phyloP scores from a whole-genome alignment of 768 basidiomycete genomes.

The Boletellus ananiceps region DNA sequence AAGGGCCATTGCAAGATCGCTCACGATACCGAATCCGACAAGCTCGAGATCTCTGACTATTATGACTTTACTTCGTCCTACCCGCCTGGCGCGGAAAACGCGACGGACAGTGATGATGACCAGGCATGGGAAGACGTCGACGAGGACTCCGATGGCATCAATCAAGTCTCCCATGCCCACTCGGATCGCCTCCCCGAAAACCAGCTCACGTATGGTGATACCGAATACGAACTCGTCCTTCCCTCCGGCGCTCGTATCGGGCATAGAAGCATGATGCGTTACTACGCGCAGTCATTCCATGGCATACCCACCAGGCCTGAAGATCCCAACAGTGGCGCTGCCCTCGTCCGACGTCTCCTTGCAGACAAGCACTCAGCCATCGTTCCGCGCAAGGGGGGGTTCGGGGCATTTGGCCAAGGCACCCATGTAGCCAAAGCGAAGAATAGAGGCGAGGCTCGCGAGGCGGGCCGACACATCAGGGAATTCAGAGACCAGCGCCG shows the following conservation, averaged over 20 bases:
- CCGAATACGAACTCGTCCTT: slow-evolving; percentile 82
- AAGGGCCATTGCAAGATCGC: slow-evolving; percentile 96
- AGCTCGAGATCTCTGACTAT: slow-evolving; percentile 84
- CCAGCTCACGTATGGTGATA: slow-evolving; percentile 73
- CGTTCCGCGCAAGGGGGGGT: slow-evolving; percentile 80
- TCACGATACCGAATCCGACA: slow-evolving; percentile 76
- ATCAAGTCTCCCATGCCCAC: slow-evolving; percentile 31
- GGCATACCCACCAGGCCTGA: slow-evolving; percentile 41
- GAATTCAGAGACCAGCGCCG: slow-evolving; percentile 79
- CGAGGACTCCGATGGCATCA: slow-evolving; percentile 18
- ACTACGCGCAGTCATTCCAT: slow-evolving; percentile 81
- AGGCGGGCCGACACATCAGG: slow-evolving; percentile 82
- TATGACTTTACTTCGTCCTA: slow-evolving; percentile 90
- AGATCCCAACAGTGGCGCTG: slow-evolving; percentile 69
- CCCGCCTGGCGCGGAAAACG: slow-evolving; percentile 17
- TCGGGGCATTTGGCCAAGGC: slow-evolving; percentile 80
- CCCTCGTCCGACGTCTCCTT: slow-evolving; percentile 71
- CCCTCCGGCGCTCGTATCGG: slow-evolving; percentile 92
- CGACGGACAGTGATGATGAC: slow-evolving; percentile 26
- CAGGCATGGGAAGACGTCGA: slow-evolving; percentile 36
- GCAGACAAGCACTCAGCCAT: slow-evolving; percentile 82
- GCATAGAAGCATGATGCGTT: slow-evolving; percentile 80
- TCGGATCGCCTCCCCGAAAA: slow-evolving; percentile 37
- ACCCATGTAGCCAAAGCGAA: slow-evolving; percentile 83
- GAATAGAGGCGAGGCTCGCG: slow-evolving; percentile 91